Percentiles rank a stretch among this genome's conserved stretches.
Conservation (phyloP, 2,329 filamentous ascomycete genomes). For the Arthrobotrys entomopaga region DNA sequence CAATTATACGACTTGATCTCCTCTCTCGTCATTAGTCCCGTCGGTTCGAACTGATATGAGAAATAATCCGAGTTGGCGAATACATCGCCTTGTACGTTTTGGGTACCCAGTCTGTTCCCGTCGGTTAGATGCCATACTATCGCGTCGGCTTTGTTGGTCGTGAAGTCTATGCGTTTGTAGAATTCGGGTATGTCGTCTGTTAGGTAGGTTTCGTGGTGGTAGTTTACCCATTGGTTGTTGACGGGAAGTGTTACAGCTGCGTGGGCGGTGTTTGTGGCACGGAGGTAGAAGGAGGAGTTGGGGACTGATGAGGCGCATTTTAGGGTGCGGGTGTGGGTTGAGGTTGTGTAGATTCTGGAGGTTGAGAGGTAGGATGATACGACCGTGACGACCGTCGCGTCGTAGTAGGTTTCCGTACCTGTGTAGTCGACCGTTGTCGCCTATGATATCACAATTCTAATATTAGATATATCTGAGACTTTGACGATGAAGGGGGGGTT, state of each 20-base stretch:
- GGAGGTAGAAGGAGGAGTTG: slow-evolving; percentile 38
- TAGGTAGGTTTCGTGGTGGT: background rate
- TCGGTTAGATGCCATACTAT: slow-evolving; percentile 4
- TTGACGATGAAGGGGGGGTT: background rate
- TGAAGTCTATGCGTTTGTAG: slow-evolving; percentile 2
- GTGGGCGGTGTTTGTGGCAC: slow-evolving; percentile 23
- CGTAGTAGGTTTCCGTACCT: background rate
- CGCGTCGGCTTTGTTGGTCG: slow-evolving; percentile 1
- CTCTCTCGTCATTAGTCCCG: slow-evolving; percentile 1
- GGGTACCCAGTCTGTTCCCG: slow-evolving; percentile 1
- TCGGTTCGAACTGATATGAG: background rate
- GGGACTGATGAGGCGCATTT: slow-evolving; percentile 32
- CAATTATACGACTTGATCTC: background rate
- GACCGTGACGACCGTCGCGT: background rate
- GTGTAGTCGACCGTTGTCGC: background rate
- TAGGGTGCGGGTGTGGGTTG: slow-evolving; percentile 40
- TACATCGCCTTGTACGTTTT: background rate
- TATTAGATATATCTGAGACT: background rate
- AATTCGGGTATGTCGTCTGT: background rate
- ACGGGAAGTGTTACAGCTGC: background rate
- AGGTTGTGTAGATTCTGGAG: background rate
- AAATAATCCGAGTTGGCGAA: slow-evolving; percentile 11
- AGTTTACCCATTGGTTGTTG: slow-evolving; percentile 5
- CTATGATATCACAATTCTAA: background rate
- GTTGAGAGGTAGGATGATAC: background rate